phyloP scores from a whole-genome alignment of 345 rosid genomes.

The Gynandropsis gynandra region DNA sequence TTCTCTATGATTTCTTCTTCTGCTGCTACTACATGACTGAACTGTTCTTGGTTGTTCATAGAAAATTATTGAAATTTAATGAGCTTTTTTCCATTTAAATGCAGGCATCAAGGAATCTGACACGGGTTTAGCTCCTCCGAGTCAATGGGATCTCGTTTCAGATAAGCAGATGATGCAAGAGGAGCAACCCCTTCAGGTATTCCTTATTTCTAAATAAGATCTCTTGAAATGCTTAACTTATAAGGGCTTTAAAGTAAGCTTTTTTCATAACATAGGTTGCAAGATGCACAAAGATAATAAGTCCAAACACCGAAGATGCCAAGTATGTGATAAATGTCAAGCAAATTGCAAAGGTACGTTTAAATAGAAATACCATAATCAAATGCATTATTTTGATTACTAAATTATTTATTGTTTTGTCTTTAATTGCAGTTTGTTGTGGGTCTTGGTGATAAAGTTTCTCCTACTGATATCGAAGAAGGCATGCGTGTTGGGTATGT shows the following conservation, averaged over 20 bases:
- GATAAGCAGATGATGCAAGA: constrained; percentile 99
- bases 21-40: background rate
- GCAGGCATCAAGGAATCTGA: constrained; percentile 95
- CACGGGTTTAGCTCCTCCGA: constrained; percentile 93
- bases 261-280: constrained; percentile 49
- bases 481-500: constrained; percentile 98
- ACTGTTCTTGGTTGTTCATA: background rate
- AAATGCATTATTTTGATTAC: constrained; percentile 8
- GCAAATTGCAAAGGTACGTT: constrained; percentile 85
- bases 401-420: constrained; percentile 12
- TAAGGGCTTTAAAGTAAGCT: background rate
- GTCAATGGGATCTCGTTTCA: constrained; percentile 99
- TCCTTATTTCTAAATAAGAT: background rate
- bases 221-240: background rate
- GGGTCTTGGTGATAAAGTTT: constrained; percentile 97
- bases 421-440: constrained; percentile 65
- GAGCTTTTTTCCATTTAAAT: background rate
- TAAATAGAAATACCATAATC: background rate
- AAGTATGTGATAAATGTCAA: constrained; percentile 93
- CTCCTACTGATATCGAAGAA: constrained; percentile 95
- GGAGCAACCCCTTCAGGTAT: constrained; percentile 87
- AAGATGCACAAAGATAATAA: constrained; percentile 93
- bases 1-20: constrained; percentile 3
- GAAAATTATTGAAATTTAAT: background rate
- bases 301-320: constrained; percentile 92